Percentiles rank a stretch among this genome's conserved stretches.
These are phyloP conservation scores for Komagataea norvegica DNA, from an alignment of 1,139 yeast genomes.

Conservation along the genomic window DNA sequence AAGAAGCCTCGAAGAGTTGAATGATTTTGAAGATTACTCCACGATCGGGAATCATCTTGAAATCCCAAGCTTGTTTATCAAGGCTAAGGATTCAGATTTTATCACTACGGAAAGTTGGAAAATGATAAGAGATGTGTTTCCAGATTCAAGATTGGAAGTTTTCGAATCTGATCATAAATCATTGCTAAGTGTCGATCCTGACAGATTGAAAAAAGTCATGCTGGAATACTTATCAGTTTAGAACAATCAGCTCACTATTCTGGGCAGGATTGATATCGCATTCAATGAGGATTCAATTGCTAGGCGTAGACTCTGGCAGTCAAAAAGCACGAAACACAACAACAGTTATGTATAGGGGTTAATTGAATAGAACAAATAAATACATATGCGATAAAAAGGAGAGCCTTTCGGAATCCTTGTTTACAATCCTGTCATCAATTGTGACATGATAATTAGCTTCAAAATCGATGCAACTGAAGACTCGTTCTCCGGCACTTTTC, in stretches of 20 bases:
- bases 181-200: slow-evolving; percentile 1
- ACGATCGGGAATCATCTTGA: slow-evolving; percentile 20
- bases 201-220: not conserved
- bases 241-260: no score
- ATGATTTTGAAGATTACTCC: slow-evolving; percentile 37
- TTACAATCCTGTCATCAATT: no score
- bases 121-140: slow-evolving; percentile 33
- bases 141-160: not conserved
- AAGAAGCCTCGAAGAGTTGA: slow-evolving; percentile 23
- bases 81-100: slow-evolving; percentile 35
- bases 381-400: no score
- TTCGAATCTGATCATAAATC: slow-evolving; percentile 8
- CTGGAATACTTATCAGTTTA: slow-evolving; percentile 1
- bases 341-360: no score
- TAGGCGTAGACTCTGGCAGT: no score
- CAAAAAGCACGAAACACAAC: no score
- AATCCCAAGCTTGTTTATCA: slow-evolving; percentile 34
- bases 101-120: slow-evolving; percentile 27
- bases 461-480: no score
- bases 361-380: no score
- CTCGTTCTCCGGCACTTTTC: not conserved
- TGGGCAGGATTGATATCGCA: no score
- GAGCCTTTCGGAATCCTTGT: no score
- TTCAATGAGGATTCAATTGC: no score
- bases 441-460: no score